A percentile compares a stretch with the other conserved stretches of the same genome.
Evolutionary conservation across 805 yeast genomes (phyloP).

Genomic region (Ogataea nakhonphanomensis): DNA sequence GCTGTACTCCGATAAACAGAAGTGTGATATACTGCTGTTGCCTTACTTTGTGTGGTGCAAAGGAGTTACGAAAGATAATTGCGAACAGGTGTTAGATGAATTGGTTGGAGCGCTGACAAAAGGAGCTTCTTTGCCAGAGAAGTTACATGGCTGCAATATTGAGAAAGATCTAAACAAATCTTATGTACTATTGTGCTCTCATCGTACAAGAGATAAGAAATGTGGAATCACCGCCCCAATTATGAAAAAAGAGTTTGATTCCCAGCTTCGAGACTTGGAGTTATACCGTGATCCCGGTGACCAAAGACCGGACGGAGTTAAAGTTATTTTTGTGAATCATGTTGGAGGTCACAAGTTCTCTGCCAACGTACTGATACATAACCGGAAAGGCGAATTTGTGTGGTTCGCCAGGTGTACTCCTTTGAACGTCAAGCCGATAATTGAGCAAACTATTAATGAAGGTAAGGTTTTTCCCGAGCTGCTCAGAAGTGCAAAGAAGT

Average conservation of each 20-base stretch:
- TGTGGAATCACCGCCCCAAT: constrained; percentile 95
- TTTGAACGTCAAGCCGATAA: constrained; percentile 64
- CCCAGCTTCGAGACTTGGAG: constrained; percentile 65
- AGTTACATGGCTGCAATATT: constrained; percentile 27
- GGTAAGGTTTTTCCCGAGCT: constrained; percentile 69
- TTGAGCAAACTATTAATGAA: constrained; percentile 69
- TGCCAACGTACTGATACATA: constrained; percentile 80
- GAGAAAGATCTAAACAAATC: constrained; percentile 40
- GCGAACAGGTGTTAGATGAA: constrained; percentile 40
- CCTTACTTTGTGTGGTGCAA: constrained; percentile 75
- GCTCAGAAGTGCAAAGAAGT: constrained; percentile 59
- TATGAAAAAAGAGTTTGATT: constrained; percentile 74
- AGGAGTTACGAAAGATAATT: constrained; percentile 44
- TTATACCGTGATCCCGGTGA: constrained; percentile 76
- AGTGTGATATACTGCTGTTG: constrained; percentile 61
- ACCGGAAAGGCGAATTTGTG: constrained; percentile 67
- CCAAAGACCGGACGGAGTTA: constrained; percentile 68
- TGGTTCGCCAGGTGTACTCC: constrained; percentile 92
- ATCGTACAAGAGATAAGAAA: constrained; percentile 83
- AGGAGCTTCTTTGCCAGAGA: constrained; percentile 18
- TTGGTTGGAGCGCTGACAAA: constrained; percentile 40
- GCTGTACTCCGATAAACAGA: constrained; percentile 39
- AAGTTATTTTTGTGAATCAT: constrained; percentile 72
- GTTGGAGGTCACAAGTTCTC: constrained; percentile 96
- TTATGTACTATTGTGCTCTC: constrained; percentile 79